Percentiles rank a stretch among this genome's conserved stretches.
Evolutionary conservation across 495 filamentous ascomycete genomes (phyloP).

Genomic region (Penicillium bialowiezense): DNA sequence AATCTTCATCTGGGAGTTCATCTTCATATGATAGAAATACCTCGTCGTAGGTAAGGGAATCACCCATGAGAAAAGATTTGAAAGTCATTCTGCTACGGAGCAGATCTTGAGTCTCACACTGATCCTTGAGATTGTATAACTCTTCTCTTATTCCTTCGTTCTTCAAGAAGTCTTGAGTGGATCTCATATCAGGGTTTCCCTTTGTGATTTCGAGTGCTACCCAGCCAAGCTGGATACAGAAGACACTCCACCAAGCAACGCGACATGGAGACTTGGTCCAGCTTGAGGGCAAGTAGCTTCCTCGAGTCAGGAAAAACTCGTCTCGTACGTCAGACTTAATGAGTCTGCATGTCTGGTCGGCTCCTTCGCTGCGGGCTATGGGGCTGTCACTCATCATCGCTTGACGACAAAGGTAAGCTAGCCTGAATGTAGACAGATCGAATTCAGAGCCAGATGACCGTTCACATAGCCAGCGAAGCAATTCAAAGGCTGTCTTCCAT

Average conservation of each 20-base stretch:
- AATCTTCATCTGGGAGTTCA: too few species aligned
- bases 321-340: slow-evolving; percentile 16
- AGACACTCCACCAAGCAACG: slow-evolving; percentile 15
- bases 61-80: too few species aligned
- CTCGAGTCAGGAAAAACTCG: neutral
- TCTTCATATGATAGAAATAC: too few species aligned
- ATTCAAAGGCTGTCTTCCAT: slow-evolving; percentile 24
- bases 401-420: slow-evolving; percentile 28
- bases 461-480: slow-evolving; percentile 29
- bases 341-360: neutral
- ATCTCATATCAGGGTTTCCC: slow-evolving; percentile 5
- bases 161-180: neutral
- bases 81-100: too few species aligned
- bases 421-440: slow-evolving; percentile 23
- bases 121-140: too few species aligned
- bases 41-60: too few species aligned
- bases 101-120: too few species aligned
- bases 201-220: slow-evolving; percentile 23
- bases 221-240: slow-evolving; percentile 31
- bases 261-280: neutral
- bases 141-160: too few species aligned
- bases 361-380: slow-evolving; percentile 13
- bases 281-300: neutral
- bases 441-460: slow-evolving; percentile 30
- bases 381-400: slow-evolving; percentile 18